These are phyloP conservation scores for Scedosporium dehoogii DNA, from an alignment of 2,329 filamentous ascomycete genomes.

Conservation along the genomic window DNA sequence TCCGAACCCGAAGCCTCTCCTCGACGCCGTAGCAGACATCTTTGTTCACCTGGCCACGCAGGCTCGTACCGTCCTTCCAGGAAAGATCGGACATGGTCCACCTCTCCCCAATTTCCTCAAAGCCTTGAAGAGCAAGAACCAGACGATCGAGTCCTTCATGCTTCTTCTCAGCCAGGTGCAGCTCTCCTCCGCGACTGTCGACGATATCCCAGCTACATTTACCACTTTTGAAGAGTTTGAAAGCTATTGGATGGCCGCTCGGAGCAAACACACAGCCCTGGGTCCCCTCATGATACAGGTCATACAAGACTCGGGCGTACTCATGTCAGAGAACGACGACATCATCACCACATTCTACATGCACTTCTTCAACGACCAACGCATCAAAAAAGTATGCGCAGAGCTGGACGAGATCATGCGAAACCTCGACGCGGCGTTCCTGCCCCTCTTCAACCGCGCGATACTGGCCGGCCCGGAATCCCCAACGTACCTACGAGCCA, in stretches of 20 bases:
- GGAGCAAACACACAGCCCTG: constrained; percentile 11
- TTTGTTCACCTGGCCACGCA: constrained; percentile 14
- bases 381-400: constrained; percentile 12
- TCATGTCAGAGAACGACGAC: constrained; percentile 7
- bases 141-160: constrained; percentile 18
- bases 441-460: constrained; percentile 21
- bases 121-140: constrained; percentile 12
- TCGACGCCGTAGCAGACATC: constrained; percentile 15
- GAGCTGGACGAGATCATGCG: constrained; percentile 4
- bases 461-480: constrained; percentile 17
- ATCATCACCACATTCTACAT: constrained; percentile 10
- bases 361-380: constrained; percentile 11
- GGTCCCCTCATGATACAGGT: constrained; percentile 13
- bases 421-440: constrained; percentile 19
- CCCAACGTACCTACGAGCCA: constrained; percentile 18
- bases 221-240: constrained; percentile 16
- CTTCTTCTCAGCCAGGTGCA: constrained; percentile 15
- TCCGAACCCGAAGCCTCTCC: constrained; percentile 16
- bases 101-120: constrained; percentile 16
- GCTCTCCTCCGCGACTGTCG: constrained; percentile 2
- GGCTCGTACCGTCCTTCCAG: constrained; percentile 14
- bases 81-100: constrained; percentile 11
- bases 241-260: constrained; percentile 11
- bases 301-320: constrained; percentile 9
- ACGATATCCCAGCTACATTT: constrained; percentile 13